Evolutionary conservation across 768 basidiomycete genomes (phyloP).

Genomic region (Stropharia rugosoannulata): DNA sequence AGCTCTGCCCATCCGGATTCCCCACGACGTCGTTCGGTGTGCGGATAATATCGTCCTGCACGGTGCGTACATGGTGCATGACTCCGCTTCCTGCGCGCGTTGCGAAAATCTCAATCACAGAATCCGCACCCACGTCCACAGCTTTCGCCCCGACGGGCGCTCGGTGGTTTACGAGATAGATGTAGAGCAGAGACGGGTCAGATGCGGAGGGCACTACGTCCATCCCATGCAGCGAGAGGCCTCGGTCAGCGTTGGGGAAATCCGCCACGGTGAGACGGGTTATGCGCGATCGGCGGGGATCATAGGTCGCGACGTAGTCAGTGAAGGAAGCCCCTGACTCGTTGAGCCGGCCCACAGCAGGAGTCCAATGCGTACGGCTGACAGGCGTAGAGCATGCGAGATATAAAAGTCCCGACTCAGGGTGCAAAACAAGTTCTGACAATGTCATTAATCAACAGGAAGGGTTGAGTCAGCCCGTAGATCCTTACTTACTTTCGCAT

Average conservation of each 20-base stretch:
- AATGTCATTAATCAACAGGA: not conserved
- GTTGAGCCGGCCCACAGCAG: conserved; percentile 36
- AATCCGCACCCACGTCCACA: conserved; percentile 60
- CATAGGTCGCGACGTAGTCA: conserved; percentile 64
- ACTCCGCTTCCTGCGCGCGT: conserved; percentile 41
- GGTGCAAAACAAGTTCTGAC: conserved; percentile 29
- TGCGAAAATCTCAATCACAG: conserved; percentile 68
- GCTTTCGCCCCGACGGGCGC: conserved; percentile 41
- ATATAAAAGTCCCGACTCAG: conserved; percentile 55
- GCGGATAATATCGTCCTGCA: conserved; percentile 51
- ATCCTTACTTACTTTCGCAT: conserved; percentile 4
- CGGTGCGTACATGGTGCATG: conserved; percentile 55
- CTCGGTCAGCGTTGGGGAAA: conserved; percentile 34
- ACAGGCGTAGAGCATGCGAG: conserved; percentile 59
- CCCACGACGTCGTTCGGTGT: conserved; percentile 79
- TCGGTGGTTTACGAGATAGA: conserved; percentile 76
- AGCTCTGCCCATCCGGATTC: conserved; percentile 56
- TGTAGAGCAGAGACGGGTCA: conserved; percentile 49
- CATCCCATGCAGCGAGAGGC: conserved; percentile 64
- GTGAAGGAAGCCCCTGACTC: conserved; percentile 34
- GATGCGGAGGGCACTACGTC: conserved; percentile 58
- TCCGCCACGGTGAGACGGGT: conserved; percentile 43
- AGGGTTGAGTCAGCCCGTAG: too few species aligned
- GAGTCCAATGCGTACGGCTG: conserved; percentile 53
- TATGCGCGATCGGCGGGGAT: conserved; percentile 43